Evolutionary conservation across 805 yeast species (phyloP).

Genomic region (Teunomyces pallodes): DNA sequence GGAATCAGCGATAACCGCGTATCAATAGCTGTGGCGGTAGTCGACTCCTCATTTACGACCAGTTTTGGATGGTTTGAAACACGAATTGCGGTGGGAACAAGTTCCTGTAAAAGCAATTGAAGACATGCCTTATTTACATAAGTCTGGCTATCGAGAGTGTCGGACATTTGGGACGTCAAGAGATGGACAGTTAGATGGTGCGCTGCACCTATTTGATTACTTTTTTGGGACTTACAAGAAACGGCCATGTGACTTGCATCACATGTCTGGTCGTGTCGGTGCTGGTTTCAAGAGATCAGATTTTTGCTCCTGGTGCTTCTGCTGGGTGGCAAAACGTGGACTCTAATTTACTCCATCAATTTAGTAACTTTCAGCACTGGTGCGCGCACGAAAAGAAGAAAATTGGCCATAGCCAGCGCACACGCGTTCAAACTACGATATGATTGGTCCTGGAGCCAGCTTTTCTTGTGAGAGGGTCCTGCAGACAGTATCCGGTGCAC

Average conservation of each 20-base stretch:
- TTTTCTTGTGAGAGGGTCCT: background rate
- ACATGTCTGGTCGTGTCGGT: background rate
- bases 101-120: constrained; percentile 69
- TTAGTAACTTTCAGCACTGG: background rate
- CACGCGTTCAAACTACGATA: constrained; percentile 3
- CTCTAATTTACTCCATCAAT: background rate
- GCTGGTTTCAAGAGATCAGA: background rate
- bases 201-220: background rate
- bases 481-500: background rate
- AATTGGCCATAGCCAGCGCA: constrained; percentile 1
- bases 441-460: background rate
- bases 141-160: constrained; percentile 20
- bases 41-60: background rate
- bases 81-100: constrained; percentile 68
- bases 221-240: background rate
- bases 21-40: constrained; percentile 21
- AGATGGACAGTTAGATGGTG: too few species aligned
- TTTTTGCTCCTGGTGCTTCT: background rate
- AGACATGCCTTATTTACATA: constrained; percentile 55
- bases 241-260: background rate
- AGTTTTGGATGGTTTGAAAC: constrained; percentile 38
- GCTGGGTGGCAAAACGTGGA: background rate
- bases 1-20: constrained; percentile 27
- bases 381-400: background rate
- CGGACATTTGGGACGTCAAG: constrained; percentile 11